Conservation (phyloP, 2,329 filamentous ascomycete genomes). For the Mycosphaerelloides madeirae region DNA sequence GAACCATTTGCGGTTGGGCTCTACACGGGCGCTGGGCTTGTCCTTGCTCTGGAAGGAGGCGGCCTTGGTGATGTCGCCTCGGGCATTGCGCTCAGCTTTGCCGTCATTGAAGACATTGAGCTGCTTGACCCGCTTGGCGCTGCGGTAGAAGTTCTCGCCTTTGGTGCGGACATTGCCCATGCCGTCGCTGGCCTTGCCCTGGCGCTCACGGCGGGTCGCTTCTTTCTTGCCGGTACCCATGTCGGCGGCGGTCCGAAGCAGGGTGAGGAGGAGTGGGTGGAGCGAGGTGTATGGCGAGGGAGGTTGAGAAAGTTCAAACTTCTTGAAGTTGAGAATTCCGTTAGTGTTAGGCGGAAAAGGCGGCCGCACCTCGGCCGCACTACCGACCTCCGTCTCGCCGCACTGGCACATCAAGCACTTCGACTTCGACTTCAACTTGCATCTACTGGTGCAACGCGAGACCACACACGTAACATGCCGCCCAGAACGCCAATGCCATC, state of each 20-base stretch:
- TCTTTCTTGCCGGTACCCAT: constrained; percentile 97
- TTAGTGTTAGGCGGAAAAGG: too few relatives aligned
- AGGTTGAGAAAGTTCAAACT: constrained; percentile 5
- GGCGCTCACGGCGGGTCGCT: constrained; percentile 70
- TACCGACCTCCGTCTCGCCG: too few relatives aligned
- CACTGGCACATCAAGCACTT: constrained; percentile 1
- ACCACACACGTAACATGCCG: constrained; percentile 35
- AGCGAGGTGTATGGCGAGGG: constrained; percentile 6
- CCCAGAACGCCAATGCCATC: constrained; percentile 34
- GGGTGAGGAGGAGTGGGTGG: background rate
- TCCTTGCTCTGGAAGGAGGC: constrained; percentile 81
- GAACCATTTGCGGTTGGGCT: constrained; percentile 98
- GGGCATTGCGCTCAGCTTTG: constrained; percentile 73
- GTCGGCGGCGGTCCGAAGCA: constrained; percentile 23
- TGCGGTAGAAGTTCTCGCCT: constrained; percentile 94
- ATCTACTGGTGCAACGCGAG: too few relatives aligned
- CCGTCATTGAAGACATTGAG: constrained; percentile 90
- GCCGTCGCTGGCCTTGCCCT: constrained; percentile 80
- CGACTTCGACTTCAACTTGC: background rate
- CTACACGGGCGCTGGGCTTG: constrained; percentile 75
- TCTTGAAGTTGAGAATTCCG: background rate
- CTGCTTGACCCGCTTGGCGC: constrained; percentile 81
- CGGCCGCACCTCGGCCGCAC: background rate
- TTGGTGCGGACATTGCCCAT: constrained; percentile 89
- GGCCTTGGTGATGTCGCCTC: constrained; percentile 78